Base-by-base conservation (phyloP, 495 filamentous ascomycete genomes). In the Neurospora tetraspora region DNA sequence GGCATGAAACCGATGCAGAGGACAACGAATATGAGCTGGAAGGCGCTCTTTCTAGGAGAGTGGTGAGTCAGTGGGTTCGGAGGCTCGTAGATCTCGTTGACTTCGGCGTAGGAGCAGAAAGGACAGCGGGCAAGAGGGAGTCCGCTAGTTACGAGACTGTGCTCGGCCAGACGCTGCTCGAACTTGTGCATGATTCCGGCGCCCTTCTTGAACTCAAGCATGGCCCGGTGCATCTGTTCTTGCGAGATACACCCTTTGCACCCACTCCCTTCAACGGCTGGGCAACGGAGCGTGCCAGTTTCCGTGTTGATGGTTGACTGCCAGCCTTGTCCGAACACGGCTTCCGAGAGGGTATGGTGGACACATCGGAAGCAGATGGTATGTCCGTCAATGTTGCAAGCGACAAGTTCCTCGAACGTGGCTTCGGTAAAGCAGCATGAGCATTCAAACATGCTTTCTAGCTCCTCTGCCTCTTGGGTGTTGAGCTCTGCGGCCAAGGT, bases 261-360 rank as follows among this genome's bases (percentile, higher is more conserved):
- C n/a, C 89, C 88, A 42, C 83, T 80, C 14, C 84, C 82, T 47
- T 87, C 87, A 2, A 91, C 92, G 20, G 94, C 93, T 31, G 96
- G 85, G 79, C 96, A 99, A 69, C 90, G 87, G 47, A 99, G 84
- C 6, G 91, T 90, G 38, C 91, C 90, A 38, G 83, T 88, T 70
- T 89, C 86, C 68, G 87, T 79, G 73, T 96, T 85, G 70, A 97
- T 89, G 72, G 87, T 94, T n/a, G 90, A 88, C 71, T 87, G 86
- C 94, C 94, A 97, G 40, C 93, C 92, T 78, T 99, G 96, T 0
- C 96, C 96, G 80, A 95, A 99, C 0, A 99, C 79, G 9, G 93
- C 93, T 79, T 97, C 94, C 47, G 89, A 88, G 39, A 93, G 86
- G 47, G 92, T 90, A 71, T 90, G 88, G 70, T 89, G 89, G 36